Percentiles rank a stretch among this genome's conserved stretches.
Conservation (phyloP, 2,329 filamentous ascomycete genomes). For the Helotiales sp. region DNA sequence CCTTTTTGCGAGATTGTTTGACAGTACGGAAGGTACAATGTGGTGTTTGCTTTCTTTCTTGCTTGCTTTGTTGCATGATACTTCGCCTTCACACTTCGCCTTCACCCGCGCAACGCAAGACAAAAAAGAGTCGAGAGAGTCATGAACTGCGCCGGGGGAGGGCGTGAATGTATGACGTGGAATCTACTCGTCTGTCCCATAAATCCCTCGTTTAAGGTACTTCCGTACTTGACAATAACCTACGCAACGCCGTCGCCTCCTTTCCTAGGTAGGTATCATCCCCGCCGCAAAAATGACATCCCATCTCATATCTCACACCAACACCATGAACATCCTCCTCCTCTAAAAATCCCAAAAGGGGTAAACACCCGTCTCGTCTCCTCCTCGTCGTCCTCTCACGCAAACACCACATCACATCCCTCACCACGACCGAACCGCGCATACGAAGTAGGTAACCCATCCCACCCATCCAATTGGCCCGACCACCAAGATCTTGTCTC, state of each 20-base stretch:
- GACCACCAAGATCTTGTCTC: background rate
- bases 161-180: too few relatives aligned
- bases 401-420: background rate
- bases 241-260: background rate
- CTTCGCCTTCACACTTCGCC: background rate
- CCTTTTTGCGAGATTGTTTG: too few relatives aligned
- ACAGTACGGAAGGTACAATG: too few relatives aligned
- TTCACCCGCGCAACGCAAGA: conserved; percentile 1
- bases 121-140: too few relatives aligned
- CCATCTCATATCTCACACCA: background rate
- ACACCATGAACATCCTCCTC: background rate
- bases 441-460: background rate
- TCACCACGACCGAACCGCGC: background rate
- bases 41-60: too few relatives aligned
- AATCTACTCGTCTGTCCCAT: too few relatives aligned
- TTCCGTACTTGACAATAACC: too few relatives aligned
- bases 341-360: background rate
- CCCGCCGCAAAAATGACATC: too few relatives aligned
- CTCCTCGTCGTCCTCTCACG: background rate
- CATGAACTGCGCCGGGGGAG: too few relatives aligned
- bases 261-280: too few relatives aligned
- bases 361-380: background rate
- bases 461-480: background rate
- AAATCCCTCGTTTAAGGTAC: too few relatives aligned
- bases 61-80: too few relatives aligned